These are phyloP conservation scores for Anthracocystis setariae DNA, from an alignment of 1,284 basidiomycete genomes.

Conservation along the genomic window DNA sequence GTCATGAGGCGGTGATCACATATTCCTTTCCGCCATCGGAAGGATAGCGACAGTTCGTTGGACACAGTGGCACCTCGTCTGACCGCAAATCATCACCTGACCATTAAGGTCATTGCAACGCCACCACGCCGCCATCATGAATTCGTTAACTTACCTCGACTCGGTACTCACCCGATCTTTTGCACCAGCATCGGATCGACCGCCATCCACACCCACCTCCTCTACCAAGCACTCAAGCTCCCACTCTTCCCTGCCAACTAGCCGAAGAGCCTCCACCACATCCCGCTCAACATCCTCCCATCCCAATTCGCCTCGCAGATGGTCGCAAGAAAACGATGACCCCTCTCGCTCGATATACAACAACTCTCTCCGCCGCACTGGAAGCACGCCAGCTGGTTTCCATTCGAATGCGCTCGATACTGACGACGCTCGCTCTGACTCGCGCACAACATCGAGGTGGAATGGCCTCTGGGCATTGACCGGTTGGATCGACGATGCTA, in stretches of 20 bases:
- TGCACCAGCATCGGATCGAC: slow-evolving; percentile 23
- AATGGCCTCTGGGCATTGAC: slow-evolving; percentile 44
- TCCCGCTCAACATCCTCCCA: slow-evolving; percentile 15
- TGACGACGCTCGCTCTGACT: slow-evolving; percentile 30
- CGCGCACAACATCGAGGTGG: slow-evolving; percentile 29
- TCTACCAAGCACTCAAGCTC: slow-evolving; percentile 36
- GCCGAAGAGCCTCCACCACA: slow-evolving; percentile 33
- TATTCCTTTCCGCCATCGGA: background rate
- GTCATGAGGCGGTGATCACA: slow-evolving; percentile 20
- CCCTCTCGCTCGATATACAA: slow-evolving; percentile 16
- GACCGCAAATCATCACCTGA: background rate
- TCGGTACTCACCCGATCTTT: slow-evolving; percentile 58
- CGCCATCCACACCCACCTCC: slow-evolving; percentile 14
- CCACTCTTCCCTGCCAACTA: slow-evolving; percentile 40
- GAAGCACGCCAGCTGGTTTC: slow-evolving; percentile 34
- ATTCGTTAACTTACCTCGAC: slow-evolving; percentile 60
- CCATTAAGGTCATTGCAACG: background rate
- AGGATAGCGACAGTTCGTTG: background rate
- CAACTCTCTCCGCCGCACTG: slow-evolving; percentile 30
- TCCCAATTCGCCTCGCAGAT: slow-evolving; percentile 36
- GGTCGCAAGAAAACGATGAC: slow-evolving; percentile 42
- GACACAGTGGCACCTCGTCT: background rate
- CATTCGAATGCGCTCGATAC: slow-evolving; percentile 23
- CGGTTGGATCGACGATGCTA: slow-evolving; percentile 46
- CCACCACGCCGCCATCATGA: slow-evolving; percentile 32